Evolutionary conservation across 345 rosid species (phyloP), one percentile per base, ranked within the genome.

Genomic region (Salix purpurea): DNA sequence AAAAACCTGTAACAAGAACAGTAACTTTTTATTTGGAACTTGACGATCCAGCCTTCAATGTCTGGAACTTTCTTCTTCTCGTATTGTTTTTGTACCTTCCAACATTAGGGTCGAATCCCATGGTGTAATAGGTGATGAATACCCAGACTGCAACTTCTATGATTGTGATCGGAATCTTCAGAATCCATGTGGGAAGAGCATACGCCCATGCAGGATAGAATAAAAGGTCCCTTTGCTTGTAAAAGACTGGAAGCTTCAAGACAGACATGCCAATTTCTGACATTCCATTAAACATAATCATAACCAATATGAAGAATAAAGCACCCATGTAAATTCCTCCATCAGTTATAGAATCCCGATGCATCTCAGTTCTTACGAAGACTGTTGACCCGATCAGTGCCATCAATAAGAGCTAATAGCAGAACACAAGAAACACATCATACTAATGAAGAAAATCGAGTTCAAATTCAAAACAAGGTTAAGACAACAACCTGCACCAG

Each of bases 181-280:
- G 87, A 71, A 94, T 85, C 97, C 98, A 94, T 66, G 91, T 39
- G 4, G 98, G 97, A 46, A 92, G 74, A 80, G 94, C 85, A 83
- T 87, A 91, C 1, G 88, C 87, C 98, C 98, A 92, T 2, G 96
- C 52, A 34, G 98, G 96, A 83, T 78, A 92, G 87, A 92, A 94
- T n/a, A 84, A 83, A 12, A 88, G 86, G 74, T 90, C 94, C 76
- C 96, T 83, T 83, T 92, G 96, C 82, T 92, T 94, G 90, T 84
- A 94, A 72, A 94, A 94, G 62, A 92, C 90, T 12, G 97, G 93
- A 81, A 94, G 98, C 81, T 87, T 94, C 52, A 82, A 85, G 56
- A 94, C 85, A 56, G 96, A 87, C 91, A 94, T 84, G 52, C 92
- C 84, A 34, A 94, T 70, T 83, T 94, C 97, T 0, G 97, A 64